Evolutionary conservation across 2,329 filamentous ascomycete genomes (phyloP).

Genomic region (Truncatella angustata): DNA sequence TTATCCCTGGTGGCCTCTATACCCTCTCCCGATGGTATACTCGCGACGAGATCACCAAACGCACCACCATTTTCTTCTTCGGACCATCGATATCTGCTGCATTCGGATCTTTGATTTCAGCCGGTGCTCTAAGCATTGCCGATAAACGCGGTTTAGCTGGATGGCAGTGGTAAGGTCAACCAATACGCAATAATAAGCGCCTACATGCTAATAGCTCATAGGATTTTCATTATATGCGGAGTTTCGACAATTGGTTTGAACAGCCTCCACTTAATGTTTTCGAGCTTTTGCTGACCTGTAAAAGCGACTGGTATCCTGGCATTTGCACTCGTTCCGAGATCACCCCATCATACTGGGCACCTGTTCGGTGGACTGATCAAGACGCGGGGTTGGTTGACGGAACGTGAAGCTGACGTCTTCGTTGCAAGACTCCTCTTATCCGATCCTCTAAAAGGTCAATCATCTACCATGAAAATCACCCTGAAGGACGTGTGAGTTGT

Average conservation of each 20-base stretch:
- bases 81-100: conserved; percentile 16
- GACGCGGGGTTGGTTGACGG: conserved; percentile 18
- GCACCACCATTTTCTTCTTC: conserved; percentile 19
- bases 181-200: background rate
- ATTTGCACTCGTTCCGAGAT: conserved; percentile 18
- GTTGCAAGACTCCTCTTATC: conserved; percentile 17
- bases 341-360: conserved; percentile 17
- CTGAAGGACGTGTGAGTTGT: conserved; percentile 18
- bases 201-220: conserved; percentile 7
- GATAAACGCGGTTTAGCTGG: background rate
- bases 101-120: conserved; percentile 20
- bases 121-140: conserved; percentile 16
- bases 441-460: conserved; percentile 19
- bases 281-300: too few species aligned
- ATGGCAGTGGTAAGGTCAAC: background rate
- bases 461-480: conserved; percentile 17
- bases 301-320: conserved; percentile 17
- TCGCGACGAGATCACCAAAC: conserved; percentile 18
- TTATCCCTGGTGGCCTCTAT: conserved; percentile 19
- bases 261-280: too few species aligned
- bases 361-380: conserved; percentile 17
- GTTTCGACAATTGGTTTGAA: conserved; percentile 17
- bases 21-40: conserved; percentile 17
- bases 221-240: conserved; percentile 21
- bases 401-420: conserved; percentile 19